These are phyloP conservation scores for Diaporthe ampelina DNA, from an alignment of 2,329 filamentous ascomycete species.

Conservation along the genomic window DNA sequence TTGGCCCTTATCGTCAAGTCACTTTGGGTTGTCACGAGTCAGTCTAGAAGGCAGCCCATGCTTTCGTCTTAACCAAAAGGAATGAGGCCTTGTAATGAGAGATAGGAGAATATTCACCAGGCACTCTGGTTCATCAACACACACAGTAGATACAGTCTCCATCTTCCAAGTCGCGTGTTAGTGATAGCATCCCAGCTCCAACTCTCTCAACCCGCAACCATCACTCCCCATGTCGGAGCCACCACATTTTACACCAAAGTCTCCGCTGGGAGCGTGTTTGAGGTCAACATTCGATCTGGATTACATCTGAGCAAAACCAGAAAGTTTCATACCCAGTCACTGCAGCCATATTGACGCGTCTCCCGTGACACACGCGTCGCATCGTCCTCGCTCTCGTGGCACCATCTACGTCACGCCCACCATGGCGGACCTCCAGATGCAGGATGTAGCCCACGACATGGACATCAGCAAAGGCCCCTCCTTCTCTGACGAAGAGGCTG, in stretches of 20 bases:
- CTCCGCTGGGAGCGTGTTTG: not conserved
- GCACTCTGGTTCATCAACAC: not conserved
- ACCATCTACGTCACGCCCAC: not conserved
- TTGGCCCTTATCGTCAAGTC: slow-evolving; percentile 26
- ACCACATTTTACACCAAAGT: not conserved
- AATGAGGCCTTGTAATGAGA: not conserved
- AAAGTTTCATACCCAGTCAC: not conserved
- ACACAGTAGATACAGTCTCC: not conserved
- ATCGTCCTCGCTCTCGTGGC: not conserved
- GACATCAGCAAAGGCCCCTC: slow-evolving; percentile 46
- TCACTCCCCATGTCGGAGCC: not conserved
- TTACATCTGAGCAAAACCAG: not conserved
- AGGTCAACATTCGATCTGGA: not conserved
- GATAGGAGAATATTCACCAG: not conserved
- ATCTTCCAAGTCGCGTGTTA: not conserved
- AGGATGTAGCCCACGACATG: slow-evolving; percentile 50
- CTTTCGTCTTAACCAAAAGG: not conserved
- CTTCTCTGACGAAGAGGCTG: slow-evolving; percentile 76
- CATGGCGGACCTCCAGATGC: slow-evolving; percentile 45
- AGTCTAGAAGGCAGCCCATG: not conserved
- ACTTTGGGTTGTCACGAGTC: slow-evolving; percentile 1
- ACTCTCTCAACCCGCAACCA: not conserved
- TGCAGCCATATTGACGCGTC: slow-evolving; percentile 15
- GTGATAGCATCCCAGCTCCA: not conserved
- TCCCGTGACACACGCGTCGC: not conserved